These are phyloP conservation scores for Ilyonectria mors-panacis DNA, from an alignment of 2,329 filamentous ascomycete species.

Conservation along the genomic window DNA sequence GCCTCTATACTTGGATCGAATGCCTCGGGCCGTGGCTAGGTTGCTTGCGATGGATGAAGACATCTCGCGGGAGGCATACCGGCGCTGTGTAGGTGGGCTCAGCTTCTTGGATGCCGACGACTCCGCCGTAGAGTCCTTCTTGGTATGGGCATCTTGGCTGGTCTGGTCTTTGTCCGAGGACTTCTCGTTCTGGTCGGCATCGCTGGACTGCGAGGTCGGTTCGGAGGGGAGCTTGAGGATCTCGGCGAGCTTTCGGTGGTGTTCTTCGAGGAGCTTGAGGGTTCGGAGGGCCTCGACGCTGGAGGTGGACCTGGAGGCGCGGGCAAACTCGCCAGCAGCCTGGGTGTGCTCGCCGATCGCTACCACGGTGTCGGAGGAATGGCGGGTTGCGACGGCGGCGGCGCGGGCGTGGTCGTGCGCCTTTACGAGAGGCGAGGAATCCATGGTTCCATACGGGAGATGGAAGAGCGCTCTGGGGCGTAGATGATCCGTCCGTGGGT, in stretches of 20 bases:
- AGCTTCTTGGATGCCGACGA: conserved; percentile 49
- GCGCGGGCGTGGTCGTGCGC: conserved; percentile 92
- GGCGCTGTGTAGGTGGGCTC: conserved; percentile 59
- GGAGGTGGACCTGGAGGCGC: conserved; percentile 80
- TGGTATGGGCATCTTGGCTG: conserved; percentile 40
- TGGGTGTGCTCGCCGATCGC: conserved; percentile 91
- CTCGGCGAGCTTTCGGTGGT: conserved; percentile 87
- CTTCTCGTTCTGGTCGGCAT: conserved; percentile 50
- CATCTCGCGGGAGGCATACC: conserved; percentile 75
- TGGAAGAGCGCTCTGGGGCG: conserved; percentile 8
- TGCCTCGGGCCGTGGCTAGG: conserved; percentile 87
- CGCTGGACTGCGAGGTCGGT: conserved; percentile 53
- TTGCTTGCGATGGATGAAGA: conserved; percentile 91
- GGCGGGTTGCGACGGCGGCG: conserved; percentile 83
- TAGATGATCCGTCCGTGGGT: neutral
- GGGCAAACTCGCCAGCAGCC: conserved; percentile 90
- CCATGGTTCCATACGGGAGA: conserved; percentile 50
- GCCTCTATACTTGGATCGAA: conserved; percentile 74
- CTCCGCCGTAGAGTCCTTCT: conserved; percentile 39
- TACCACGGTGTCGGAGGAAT: conserved; percentile 81
- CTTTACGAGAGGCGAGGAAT: conserved; percentile 63
- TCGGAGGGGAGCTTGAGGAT: conserved; percentile 80
- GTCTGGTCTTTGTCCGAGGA: conserved; percentile 44
- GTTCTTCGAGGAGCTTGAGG: conserved; percentile 86
- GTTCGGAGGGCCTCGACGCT: conserved; percentile 84